Evolutionary conservation across 495 filamentous ascomycete genomes (phyloP).

Genomic region (Penicillium diatomitis): DNA sequence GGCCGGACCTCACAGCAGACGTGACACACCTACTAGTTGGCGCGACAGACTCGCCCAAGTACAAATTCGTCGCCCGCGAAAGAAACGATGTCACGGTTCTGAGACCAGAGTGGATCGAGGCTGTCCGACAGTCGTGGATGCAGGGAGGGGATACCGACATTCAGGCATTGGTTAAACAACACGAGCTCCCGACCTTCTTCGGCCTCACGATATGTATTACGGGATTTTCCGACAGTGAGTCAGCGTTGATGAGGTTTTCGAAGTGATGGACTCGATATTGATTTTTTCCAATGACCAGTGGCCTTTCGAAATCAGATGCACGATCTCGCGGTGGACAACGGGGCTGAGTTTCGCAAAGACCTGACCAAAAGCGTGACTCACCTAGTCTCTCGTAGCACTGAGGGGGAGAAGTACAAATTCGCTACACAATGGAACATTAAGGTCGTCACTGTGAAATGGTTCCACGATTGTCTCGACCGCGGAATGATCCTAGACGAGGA

Average conservation of each 20-base stretch:
- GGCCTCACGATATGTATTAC: constrained; percentile 76
- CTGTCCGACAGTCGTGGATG: constrained; percentile 74
- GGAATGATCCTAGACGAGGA: constrained; percentile 90
- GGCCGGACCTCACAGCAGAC: constrained; percentile 87
- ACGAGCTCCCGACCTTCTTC: constrained; percentile 51
- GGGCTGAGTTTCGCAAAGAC: constrained; percentile 75
- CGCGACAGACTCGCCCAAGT: constrained; percentile 79
- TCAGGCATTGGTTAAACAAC: constrained; percentile 49
- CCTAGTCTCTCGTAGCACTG: constrained; percentile 67
- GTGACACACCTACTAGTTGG: constrained; percentile 93
- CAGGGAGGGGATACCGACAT: constrained; percentile 73
- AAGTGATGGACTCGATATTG: background rate
- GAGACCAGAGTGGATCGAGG: constrained; percentile 71
- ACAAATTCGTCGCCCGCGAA: constrained; percentile 87
- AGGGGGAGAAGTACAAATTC: constrained; percentile 81
- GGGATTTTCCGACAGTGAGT: constrained; percentile 77
- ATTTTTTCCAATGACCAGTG: constrained; percentile 30
- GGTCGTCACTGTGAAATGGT: constrained; percentile 75
- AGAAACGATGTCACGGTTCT: constrained; percentile 77
- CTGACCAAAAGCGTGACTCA: constrained; percentile 76
- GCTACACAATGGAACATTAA: constrained; percentile 71
- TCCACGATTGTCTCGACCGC: constrained; percentile 72
- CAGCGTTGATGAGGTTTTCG: background rate
- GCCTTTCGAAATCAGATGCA: constrained; percentile 58
- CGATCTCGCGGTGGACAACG: constrained; percentile 53